A percentile compares a stretch with the other conserved stretches of the same genome.
These are phyloP conservation scores for Heracleum sosnowskyi DNA, from an alignment of 129 eudicot species.

Conservation along the genomic window DNA sequence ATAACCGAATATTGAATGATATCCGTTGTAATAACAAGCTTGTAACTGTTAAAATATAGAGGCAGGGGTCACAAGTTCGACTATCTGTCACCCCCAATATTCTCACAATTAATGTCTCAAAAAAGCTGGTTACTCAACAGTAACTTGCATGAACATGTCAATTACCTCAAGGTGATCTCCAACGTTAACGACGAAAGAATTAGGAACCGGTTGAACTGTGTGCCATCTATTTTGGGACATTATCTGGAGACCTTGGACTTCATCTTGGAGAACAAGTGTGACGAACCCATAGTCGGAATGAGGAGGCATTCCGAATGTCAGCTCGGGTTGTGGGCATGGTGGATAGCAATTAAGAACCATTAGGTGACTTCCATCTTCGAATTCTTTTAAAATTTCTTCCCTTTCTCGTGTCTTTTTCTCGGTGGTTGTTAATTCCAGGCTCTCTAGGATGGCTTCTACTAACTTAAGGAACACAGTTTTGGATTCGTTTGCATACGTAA, in stretches of 20 bases:
- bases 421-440: conserved; percentile 32
- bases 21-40: too few relatives aligned
- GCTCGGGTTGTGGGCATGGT: conserved; percentile 73
- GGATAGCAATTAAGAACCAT: conserved; percentile 64
- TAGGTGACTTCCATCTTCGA: conserved; percentile 66
- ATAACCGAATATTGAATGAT: too few relatives aligned
- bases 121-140: too few relatives aligned
- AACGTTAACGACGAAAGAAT: conserved; percentile 62
- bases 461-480: conserved; percentile 38
- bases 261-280: conserved; percentile 71
- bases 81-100: too few relatives aligned
- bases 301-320: conserved; percentile 77
- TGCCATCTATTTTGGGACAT: conserved; percentile 43
- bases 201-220: conserved; percentile 60
- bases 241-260: conserved; percentile 60
- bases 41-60: too few relatives aligned
- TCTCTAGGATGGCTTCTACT: conserved; percentile 58
- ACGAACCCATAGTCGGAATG: conserved; percentile 83
- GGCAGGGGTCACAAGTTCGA: too few relatives aligned
- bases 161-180: conserved; percentile 85
- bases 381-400: conserved; percentile 27
- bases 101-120: too few relatives aligned
- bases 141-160: not conserved
- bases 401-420: conserved; percentile 18
- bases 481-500: conserved; percentile 45